These are phyloP conservation scores for Populus hybrid DNA, from an alignment of 441 rosid species.

Conservation along the genomic window DNA sequence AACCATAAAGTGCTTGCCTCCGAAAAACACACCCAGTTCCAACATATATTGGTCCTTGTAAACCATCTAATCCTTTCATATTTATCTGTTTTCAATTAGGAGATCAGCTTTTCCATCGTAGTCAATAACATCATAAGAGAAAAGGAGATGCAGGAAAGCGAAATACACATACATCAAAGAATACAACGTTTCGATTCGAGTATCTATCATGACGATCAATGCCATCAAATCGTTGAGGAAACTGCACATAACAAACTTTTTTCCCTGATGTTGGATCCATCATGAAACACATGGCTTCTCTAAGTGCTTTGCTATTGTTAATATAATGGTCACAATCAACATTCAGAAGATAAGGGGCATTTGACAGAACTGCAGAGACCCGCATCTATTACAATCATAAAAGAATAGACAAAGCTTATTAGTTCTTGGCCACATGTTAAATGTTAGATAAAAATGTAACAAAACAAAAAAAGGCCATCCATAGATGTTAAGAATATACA, in stretches of 20 bases:
- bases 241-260: conserved; percentile 87
- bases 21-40: conserved; percentile 98
- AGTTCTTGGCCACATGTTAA: neutral
- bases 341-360: conserved; percentile 84
- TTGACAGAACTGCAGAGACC: conserved; percentile 82
- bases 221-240: conserved; percentile 96
- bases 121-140: neutral
- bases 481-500: neutral
- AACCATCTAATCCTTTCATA: conserved; percentile 95
- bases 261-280: conserved; percentile 91
- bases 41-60: conserved; percentile 96
- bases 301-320: conserved; percentile 89
- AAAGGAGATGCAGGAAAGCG: neutral
- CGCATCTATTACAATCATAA: conserved; percentile 43
- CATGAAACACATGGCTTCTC: conserved; percentile 98
- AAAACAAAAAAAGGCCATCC: neutral
- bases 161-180: conserved; percentile 73
- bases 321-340: conserved; percentile 95
- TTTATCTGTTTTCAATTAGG: conserved; percentile 55
- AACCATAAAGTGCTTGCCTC: conserved; percentile 93
- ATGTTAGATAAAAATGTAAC: neutral
- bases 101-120: neutral
- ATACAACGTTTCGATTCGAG: conserved; percentile 82
- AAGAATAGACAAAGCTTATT: conserved; percentile 5
- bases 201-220: conserved; percentile 38